Evolutionary conservation across 805 yeast species (phyloP).

Genomic region (Wickerhamiella parazyma): DNA sequence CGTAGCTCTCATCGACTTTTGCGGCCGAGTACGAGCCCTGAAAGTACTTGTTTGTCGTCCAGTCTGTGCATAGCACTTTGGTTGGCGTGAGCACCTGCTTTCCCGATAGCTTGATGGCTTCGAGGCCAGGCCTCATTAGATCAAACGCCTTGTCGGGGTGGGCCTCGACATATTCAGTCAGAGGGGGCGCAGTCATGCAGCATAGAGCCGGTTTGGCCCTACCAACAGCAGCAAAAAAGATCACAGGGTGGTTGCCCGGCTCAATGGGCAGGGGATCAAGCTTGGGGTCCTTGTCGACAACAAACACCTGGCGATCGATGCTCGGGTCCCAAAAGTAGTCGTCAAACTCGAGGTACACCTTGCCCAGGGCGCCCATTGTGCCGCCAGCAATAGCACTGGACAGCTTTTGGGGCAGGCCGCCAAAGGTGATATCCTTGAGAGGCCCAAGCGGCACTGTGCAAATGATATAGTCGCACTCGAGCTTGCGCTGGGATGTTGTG

Average conservation of each 20-base stretch:
- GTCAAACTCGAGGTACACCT: constrained; percentile 56
- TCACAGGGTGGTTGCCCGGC: constrained; percentile 44
- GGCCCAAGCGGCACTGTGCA: constrained; percentile 72
- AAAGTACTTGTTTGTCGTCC: constrained; percentile 61
- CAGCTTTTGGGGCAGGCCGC: too few species aligned
- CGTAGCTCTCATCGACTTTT: constrained; percentile 54
- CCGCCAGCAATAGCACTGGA: constrained; percentile 33
- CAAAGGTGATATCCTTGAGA: constrained; percentile 28
- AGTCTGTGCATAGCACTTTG: constrained; percentile 36
- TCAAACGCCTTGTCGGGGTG: constrained; percentile 43
- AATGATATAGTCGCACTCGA: constrained; percentile 42
- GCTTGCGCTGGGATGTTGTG: constrained; percentile 24
- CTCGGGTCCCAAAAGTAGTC: constrained; percentile 44
- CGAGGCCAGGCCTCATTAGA: constrained; percentile 39
- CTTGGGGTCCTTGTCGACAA: constrained; percentile 27
- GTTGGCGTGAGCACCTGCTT: constrained; percentile 28
- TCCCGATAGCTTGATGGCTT: constrained; percentile 21
- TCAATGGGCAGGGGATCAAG: constrained; percentile 11
- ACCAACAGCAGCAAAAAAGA: constrained; percentile 30
- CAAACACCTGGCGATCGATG: constrained; percentile 36
- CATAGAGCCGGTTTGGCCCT: not conserved
- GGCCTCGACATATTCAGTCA: constrained; percentile 45
- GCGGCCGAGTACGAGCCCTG: constrained; percentile 71
- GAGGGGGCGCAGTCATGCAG: constrained; percentile 50
- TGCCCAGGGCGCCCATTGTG: constrained; percentile 59